These are phyloP conservation scores for Beauveria rudraprayagi DNA, from an alignment of 2,329 filamentous ascomycete genomes.

Conservation along the genomic window DNA sequence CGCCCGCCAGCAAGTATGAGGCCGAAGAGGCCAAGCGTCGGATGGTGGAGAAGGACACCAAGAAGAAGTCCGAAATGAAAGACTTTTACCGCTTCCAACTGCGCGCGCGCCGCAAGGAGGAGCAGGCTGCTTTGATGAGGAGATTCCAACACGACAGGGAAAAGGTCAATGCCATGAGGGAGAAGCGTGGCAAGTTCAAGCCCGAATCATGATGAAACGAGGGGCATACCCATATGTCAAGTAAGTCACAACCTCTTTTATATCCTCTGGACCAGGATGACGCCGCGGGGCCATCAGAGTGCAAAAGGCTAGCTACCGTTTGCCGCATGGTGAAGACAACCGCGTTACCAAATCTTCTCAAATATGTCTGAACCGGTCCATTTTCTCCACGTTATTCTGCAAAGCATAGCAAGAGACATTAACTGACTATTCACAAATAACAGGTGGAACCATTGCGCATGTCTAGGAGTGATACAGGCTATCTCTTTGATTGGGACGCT, in stretches of 20 bases:
- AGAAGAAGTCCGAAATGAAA: conserved; percentile 54
- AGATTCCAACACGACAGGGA: conserved; percentile 69
- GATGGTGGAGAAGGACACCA: conserved; percentile 54
- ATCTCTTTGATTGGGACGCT: neutral
- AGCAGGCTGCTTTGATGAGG: conserved; percentile 58
- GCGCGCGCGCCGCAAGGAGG: conserved; percentile 68
- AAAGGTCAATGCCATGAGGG: conserved; percentile 64
- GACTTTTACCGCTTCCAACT: conserved; percentile 83
- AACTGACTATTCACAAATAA: neutral
- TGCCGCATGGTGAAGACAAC: conserved; percentile 50
- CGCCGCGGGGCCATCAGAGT: conserved; percentile 45
- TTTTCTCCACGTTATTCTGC: neutral
- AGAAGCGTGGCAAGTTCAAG: conserved; percentile 55
- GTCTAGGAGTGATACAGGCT: neutral
- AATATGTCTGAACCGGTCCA: conserved; percentile 39
- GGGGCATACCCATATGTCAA: neutral
- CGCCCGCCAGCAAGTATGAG: conserved; percentile 67
- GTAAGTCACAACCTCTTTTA: neutral
- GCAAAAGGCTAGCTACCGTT: conserved; percentile 17
- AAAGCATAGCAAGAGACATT: neutral
- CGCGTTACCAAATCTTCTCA: conserved; percentile 61
- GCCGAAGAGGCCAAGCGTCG: conserved; percentile 51
- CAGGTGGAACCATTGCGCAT: neutral
- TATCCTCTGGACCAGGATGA: conserved; percentile 33
- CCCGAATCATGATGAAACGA: conserved; percentile 30